Evolutionary conservation across 306 rosid species (phyloP).

Genomic region (Coriaria nepalensis): DNA sequence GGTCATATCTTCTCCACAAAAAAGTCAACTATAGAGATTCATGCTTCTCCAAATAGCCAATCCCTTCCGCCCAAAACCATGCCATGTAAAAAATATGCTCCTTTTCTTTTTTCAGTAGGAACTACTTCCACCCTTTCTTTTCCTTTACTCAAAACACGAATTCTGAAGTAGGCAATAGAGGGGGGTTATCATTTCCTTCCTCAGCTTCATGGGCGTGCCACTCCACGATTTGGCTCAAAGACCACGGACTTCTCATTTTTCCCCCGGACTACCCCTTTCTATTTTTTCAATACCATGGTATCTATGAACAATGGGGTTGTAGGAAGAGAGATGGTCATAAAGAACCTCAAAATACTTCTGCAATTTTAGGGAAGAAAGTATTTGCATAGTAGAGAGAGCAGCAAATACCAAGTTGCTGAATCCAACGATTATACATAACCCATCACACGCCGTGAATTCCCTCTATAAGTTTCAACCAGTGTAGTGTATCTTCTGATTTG

Average conservation of each 20-base stretch:
- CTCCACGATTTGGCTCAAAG: conserved; percentile 32
- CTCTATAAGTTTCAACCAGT: conserved; percentile 51
- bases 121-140: conserved; percentile 13
- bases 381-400: conserved; percentile 39
- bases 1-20: conserved; percentile 5
- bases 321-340: conserved; percentile 12
- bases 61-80: conserved; percentile 73
- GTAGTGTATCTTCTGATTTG: conserved; percentile 85
- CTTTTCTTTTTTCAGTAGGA: conserved; percentile 9
- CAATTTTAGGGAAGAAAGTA: conserved; percentile 33
- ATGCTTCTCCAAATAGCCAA: conserved; percentile 20
- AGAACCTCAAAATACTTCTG: conserved; percentile 26
- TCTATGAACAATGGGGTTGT: conserved; percentile 22
- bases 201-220: conserved; percentile 57
- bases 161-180: conserved; percentile 44
- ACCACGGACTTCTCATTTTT: conserved; percentile 40
- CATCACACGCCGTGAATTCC: conserved; percentile 48
- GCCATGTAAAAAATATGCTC: conserved; percentile 49
- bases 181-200: conserved; percentile 58
- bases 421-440: conserved; percentile 71
- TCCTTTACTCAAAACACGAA: conserved; percentile 59
- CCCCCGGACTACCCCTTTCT: conserved; percentile 14
- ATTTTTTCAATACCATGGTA: neutral
- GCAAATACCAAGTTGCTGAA: conserved; percentile 80
- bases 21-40: neutral